Base-by-base conservation (phyloP, 805 yeast species). In the Myxozyma monticola region DNA sequence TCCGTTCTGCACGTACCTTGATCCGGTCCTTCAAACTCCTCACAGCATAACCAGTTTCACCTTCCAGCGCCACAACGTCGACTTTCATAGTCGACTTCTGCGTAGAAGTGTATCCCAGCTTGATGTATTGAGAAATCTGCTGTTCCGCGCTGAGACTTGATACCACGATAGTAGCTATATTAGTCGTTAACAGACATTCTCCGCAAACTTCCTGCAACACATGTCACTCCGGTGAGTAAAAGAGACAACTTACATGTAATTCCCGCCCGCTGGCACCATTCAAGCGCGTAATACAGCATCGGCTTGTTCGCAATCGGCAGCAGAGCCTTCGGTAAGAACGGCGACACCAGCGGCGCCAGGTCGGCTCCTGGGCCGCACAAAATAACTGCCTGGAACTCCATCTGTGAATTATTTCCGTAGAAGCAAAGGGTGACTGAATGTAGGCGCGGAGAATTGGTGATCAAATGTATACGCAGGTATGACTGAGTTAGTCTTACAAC, bases 301-400 rank as follows among this genome's bases (percentile, higher is more conserved):
- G 96, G 95, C 62, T 78, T 78, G 66, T 90, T 90, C 6, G 93
- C 98, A 30, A 93, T 75, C 1, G 98, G 98, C 37, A 95, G 69
- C 42, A 90, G 71, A 0, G 97, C 95, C 71, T 93, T 93, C 7
- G 95, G 79, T 5, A 77, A 76, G 42, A 83, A 72, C 24, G 76
- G 71, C 0, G 90, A 77, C 14, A 72, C 68, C 55, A 91, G 79
- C 0, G 98, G 98, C 14, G 79, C 66, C 59, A 93, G 73, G 40
- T 76, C 75, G 17, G 73, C 73, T 12, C 98, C 98, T 45, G 78
- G 80, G 1, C 98, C 98, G 71, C 98, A 90, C 49, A 88, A 79
- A 18, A 91, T 79, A 42, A 91, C 76, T 0, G 96, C 97, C 64
- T 90, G 96, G 65, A 89, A 85, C 70, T 89, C 96, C 97, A 91